These are phyloP conservation scores for Boletales sp. DNA, from an alignment of 768 basidiomycete species.

Conservation along the genomic window DNA sequence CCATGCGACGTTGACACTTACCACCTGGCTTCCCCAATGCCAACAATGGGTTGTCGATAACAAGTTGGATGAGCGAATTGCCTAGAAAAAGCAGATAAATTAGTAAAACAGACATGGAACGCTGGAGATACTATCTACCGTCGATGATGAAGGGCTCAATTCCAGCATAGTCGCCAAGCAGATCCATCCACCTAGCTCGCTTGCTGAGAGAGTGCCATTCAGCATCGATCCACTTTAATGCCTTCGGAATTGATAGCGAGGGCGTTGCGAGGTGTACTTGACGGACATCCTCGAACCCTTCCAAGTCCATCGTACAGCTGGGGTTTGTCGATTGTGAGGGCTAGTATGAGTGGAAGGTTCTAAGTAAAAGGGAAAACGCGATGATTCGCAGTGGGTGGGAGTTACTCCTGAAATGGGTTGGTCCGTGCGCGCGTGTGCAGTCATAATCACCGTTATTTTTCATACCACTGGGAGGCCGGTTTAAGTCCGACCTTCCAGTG, in stretches of 20 bases:
- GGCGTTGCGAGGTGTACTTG: background rate
- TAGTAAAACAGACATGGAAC: background rate
- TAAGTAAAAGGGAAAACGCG: too few species aligned
- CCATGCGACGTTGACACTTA: conserved; percentile 18
- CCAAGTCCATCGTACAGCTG: conserved; percentile 33
- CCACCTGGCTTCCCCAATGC: conserved; percentile 49
- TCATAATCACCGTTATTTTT: conserved; percentile 1
- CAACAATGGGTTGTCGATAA: conserved; percentile 60
- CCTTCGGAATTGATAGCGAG: conserved; percentile 15
- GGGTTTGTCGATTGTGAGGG: too few species aligned
- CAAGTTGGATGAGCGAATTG: conserved; percentile 55
- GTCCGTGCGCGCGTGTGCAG: conserved; percentile 19
- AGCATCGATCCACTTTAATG: conserved; percentile 32
- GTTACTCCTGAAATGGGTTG: conserved; percentile 3
- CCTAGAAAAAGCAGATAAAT: conserved; percentile 35
- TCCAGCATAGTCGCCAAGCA: conserved; percentile 69
- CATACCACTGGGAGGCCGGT: too few species aligned
- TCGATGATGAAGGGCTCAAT: conserved; percentile 63
- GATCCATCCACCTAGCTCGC: conserved; percentile 58
- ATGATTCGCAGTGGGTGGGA: too few species aligned
- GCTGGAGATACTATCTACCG: conserved; percentile 34
- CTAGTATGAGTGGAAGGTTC: too few species aligned
- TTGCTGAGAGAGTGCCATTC: conserved; percentile 40
- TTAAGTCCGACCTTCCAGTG: too few species aligned
- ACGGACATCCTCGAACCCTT: conserved; percentile 32